These are phyloP conservation scores for Streptanthus diversifolius DNA, from an alignment of 345 rosid species.

Conservation along the genomic window DNA sequence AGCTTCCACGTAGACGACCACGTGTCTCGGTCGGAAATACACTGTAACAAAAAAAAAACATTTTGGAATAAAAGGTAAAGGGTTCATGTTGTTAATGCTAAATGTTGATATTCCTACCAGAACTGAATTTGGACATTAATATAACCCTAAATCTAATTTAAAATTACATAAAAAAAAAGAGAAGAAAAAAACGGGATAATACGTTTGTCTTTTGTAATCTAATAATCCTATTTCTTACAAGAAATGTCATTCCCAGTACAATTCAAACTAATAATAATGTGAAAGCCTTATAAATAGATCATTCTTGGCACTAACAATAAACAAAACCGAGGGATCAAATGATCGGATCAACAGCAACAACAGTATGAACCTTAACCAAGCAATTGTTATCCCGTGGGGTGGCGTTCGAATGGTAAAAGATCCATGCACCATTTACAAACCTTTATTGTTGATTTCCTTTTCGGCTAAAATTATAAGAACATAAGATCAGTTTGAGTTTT, in stretches of 20 bases:
- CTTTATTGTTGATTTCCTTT: not conserved
- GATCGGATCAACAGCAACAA: not conserved
- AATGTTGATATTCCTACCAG: not conserved
- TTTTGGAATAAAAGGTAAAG: too few relatives aligned
- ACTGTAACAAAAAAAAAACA: not conserved
- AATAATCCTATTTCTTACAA: not conserved
- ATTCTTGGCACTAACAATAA: too few relatives aligned
- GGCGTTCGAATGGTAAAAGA: not conserved
- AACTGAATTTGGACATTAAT: not conserved
- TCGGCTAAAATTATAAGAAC: too few relatives aligned
- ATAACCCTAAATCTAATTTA: too few relatives aligned
- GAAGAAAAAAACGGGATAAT: too few relatives aligned
- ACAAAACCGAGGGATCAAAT: too few relatives aligned
- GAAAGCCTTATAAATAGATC: not conserved
- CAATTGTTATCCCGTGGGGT: not conserved
- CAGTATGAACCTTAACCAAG: not conserved
- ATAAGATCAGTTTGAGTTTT: too few relatives aligned
- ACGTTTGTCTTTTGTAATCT: not conserved
- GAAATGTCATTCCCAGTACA: not conserved
- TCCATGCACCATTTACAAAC: not conserved
- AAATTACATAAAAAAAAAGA: too few relatives aligned
- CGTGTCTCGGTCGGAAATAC: not conserved
- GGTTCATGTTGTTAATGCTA: not conserved
- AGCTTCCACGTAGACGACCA: constrained; percentile 27
- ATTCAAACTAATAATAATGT: not conserved